Base-by-base conservation (phyloP, 2,329 filamentous ascomycete species). In the Apiospora marii region DNA sequence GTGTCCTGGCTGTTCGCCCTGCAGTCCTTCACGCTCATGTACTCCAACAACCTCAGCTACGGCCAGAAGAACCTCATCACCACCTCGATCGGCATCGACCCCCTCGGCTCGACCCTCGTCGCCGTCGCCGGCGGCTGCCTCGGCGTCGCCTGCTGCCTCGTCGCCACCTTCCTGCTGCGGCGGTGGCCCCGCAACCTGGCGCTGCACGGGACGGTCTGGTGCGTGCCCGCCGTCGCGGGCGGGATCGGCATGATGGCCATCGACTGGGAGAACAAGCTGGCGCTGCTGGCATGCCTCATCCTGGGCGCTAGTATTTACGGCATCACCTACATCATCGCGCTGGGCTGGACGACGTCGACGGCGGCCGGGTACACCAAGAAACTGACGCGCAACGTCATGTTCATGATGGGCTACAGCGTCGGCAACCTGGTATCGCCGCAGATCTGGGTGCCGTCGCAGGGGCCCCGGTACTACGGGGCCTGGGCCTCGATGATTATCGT, bases 21-120 rank as follows among this genome's bases (percentile, higher is more conserved):
- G 3, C 77, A 79, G 67, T 77, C 80, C 0, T 81, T 82, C 44
- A 79, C 80, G 0, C 77, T 82, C 0, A 81, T 82, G 80, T 76
- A 80, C 68, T 78, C 80, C 2, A 84, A 85, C 72, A 85, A 84
- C 72, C 77, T 85, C 49, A 79, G 79, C 27, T 84, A 83, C 68
- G 79, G 79, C 0, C 83, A 85, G 72, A 81, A 84, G 69, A 84
- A 82, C 69, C 78, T 84, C 2, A 77, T 85, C 13, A 80, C 78
- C 0, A 77, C 78, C 1, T 77, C 78, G 0, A 77, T 85, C 4
- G 83, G 83, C 0, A 79, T 85, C 13, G 78, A 78, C 4, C 78
- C 77, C 13, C 76, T 84, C 0, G 83, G 82, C 0, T 84, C 83
- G 0, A 84, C 83, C 0, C 80, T 85, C 2, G 82, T 84, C 3